phyloP scores from a whole-genome alignment of 495 filamentous ascomycete genomes.

The Hypoxylon subgilvum region DNA sequence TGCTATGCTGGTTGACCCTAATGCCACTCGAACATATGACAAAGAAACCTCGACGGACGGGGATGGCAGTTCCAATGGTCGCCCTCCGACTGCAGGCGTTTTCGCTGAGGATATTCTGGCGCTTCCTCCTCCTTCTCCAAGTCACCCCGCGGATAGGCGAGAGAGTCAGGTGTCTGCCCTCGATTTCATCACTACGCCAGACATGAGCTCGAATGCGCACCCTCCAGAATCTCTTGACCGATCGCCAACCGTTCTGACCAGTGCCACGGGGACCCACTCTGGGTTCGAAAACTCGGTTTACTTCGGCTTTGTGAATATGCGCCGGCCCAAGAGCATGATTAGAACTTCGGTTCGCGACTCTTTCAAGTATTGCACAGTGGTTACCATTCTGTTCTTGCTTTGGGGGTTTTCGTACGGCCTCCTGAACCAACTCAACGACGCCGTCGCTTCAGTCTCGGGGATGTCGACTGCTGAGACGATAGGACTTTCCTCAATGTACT shows the following conservation, averaged over 20 bases:
- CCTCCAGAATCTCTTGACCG: conserved; percentile 21
- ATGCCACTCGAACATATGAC: conserved; percentile 44
- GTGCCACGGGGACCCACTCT: conserved; percentile 24
- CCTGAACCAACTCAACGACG: conserved; percentile 73
- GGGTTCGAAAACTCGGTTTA: conserved; percentile 49
- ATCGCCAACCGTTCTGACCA: conserved; percentile 26
- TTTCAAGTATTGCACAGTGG: conserved; percentile 61
- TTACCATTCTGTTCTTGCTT: conserved; percentile 82
- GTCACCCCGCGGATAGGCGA: conserved; percentile 22
- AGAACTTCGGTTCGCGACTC: conserved; percentile 54
- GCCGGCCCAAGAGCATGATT: conserved; percentile 77
- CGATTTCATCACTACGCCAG: conserved; percentile 65
- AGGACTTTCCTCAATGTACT: conserved; percentile 51
- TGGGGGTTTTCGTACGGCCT: conserved; percentile 91
- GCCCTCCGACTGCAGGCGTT: conserved; percentile 9
- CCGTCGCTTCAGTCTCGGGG: conserved; percentile 51
- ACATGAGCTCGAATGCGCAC: conserved; percentile 35
- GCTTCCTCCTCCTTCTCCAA: conserved; percentile 31
- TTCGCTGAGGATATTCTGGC: conserved; percentile 10
- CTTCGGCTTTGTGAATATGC: conserved; percentile 87
- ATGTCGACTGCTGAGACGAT: conserved; percentile 47
- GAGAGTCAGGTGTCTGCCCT: conserved; percentile 57
- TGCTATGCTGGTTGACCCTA: conserved; percentile 63
- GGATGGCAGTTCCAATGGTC: conserved; percentile 29
- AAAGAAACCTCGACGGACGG: conserved; percentile 29